Evolutionary conservation across 1,139 yeast genomes (phyloP).

Genomic region (Pichia sp.): DNA sequence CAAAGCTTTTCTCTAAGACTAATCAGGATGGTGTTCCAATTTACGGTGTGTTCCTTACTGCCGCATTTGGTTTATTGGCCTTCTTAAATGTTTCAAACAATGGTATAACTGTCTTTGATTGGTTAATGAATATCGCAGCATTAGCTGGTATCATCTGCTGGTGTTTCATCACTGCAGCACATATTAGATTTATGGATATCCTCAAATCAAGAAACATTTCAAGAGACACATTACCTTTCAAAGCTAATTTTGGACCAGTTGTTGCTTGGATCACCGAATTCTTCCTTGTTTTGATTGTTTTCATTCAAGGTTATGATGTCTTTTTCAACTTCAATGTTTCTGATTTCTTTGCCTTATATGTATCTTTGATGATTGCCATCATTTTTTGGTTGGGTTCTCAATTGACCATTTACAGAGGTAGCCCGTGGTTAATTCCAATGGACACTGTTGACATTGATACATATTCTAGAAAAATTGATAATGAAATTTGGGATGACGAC

Average conservation of each 20-base stretch:
- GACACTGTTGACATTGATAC: slow-evolving; percentile 35
- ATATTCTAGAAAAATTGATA: slow-evolving; percentile 13
- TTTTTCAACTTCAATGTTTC: slow-evolving; percentile 49
- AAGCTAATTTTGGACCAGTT: slow-evolving; percentile 57
- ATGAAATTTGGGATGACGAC: slow-evolving; percentile 16
- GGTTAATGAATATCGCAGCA: slow-evolving; percentile 78
- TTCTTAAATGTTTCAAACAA: slow-evolving; percentile 54
- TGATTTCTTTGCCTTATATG: slow-evolving; percentile 57
- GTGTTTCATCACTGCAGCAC: slow-evolving; percentile 60
- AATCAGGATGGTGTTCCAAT: slow-evolving; percentile 63
- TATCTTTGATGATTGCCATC: slow-evolving; percentile 51
- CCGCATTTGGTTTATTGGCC: slow-evolving; percentile 57
- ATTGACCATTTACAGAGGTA: slow-evolving; percentile 27
- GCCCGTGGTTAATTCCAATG: slow-evolving; percentile 32
- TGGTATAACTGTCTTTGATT: slow-evolving; percentile 67
- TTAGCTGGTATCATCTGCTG: slow-evolving; percentile 71
- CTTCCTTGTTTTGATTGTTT: slow-evolving; percentile 42
- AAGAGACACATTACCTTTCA: slow-evolving; percentile 60
- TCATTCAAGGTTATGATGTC: slow-evolving; percentile 64
- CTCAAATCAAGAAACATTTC: slow-evolving; percentile 50
- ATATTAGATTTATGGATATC: slow-evolving; percentile 59
- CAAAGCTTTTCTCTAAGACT: slow-evolving; percentile 42
- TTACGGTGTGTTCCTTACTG: slow-evolving; percentile 47
- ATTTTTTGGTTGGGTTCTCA: slow-evolving; percentile 43
- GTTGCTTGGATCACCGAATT: slow-evolving; percentile 51